phyloP scores from a whole-genome alignment of 2,329 filamentous ascomycete genomes.

The Hypoxylon sp. region DNA sequence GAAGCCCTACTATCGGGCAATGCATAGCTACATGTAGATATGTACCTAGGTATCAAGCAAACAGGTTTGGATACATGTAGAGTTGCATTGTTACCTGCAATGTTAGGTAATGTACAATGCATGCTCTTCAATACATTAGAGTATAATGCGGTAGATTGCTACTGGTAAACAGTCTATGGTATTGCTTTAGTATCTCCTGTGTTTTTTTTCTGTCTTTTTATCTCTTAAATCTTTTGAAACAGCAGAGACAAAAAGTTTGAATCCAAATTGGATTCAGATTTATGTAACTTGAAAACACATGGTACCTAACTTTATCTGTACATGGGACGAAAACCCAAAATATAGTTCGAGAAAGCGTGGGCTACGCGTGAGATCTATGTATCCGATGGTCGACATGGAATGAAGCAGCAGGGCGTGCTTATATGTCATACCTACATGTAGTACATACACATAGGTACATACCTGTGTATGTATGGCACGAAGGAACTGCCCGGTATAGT shows the following conservation, averaged over 20 bases:
- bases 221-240: neutral
- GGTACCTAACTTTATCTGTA: neutral
- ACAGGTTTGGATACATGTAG: constrained; percentile 12
- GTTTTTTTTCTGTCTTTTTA: neutral
- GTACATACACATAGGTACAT: neutral
- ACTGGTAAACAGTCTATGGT: neutral
- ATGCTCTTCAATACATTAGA: neutral
- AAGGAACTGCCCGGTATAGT: constrained; percentile 31
- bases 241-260: neutral
- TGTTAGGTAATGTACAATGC: neutral
- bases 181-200: neutral
- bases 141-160: neutral
- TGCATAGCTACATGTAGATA: constrained; percentile 6
- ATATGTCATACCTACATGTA: neutral
- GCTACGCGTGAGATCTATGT: neutral
- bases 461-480: constrained; percentile 8
- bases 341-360: constrained; percentile 11
- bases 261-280: neutral
- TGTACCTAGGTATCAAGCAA: constrained; percentile 25
- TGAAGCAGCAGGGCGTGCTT: constrained; percentile 13
- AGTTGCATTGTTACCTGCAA: neutral
- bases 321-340: neutral
- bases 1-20: constrained; percentile 19
- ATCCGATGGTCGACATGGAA: constrained; percentile 9
- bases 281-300: neutral